Percentiles rank a stretch among this genome's conserved stretches.
phyloP scores from a whole-genome alignment of 345 rosid species.

The Aurinia saxatilis region DNA sequence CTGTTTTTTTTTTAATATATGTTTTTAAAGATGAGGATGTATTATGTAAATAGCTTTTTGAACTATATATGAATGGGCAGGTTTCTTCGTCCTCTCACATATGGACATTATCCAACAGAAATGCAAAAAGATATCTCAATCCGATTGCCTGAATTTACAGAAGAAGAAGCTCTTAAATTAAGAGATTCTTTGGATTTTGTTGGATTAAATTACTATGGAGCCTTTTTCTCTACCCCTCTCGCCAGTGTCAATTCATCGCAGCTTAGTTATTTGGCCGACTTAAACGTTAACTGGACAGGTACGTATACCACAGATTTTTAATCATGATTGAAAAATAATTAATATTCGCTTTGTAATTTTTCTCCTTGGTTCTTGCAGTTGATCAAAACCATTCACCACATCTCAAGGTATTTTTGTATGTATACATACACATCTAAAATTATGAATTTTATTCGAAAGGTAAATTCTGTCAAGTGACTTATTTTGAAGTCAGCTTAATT shows the following conservation, averaged over 20 bases:
- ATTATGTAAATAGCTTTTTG: not conserved
- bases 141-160: constrained; percentile 2
- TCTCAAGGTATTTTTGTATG: constrained; percentile 19
- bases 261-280: constrained; percentile 5
- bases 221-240: constrained; percentile 21
- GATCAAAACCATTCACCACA: constrained; percentile 19
- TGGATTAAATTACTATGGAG: constrained; percentile 32
- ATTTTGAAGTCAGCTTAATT: too few relatives aligned
- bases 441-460: not conserved
- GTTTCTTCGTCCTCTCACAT: constrained; percentile 25
- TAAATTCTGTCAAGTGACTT: too few relatives aligned
- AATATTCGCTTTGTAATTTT: not conserved
- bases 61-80: not conserved
- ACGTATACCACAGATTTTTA: constrained; percentile 8
- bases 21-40: too few relatives aligned
- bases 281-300: constrained; percentile 22
- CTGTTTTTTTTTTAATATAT: too few relatives aligned
- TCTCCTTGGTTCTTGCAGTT: not conserved
- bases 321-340: too few relatives aligned
- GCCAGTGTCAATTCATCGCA: not conserved
- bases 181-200: constrained; percentile 22
- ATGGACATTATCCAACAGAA: constrained; percentile 22
- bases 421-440: not conserved
- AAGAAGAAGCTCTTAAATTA: constrained; percentile 12
- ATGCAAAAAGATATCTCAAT: not conserved